Conservation (phyloP, 2,329 filamentous ascomycete genomes). For the Penicillium sp. region DNA sequence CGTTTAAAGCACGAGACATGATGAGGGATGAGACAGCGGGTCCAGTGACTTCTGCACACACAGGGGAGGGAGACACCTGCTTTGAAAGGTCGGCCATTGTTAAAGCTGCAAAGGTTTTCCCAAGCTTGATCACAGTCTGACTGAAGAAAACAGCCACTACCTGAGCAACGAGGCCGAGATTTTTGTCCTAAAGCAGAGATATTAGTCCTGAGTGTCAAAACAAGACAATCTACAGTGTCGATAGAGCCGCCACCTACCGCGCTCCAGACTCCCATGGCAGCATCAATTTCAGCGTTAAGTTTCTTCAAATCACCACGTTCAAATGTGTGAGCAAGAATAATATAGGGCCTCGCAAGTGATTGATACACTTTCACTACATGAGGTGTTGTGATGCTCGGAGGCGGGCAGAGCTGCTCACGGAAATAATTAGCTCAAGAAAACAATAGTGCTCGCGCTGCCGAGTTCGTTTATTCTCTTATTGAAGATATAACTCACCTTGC, state of each 20-base stretch:
- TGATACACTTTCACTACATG: constrained; percentile 51
- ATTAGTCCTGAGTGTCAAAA: constrained; percentile 2
- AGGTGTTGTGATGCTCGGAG: constrained; percentile 51
- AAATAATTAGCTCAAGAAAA: constrained; percentile 3
- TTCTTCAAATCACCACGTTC: constrained; percentile 49
- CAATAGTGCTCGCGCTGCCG: not conserved
- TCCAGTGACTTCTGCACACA: constrained; percentile 25
- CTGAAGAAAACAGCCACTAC: constrained; percentile 63
- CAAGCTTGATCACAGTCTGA: constrained; percentile 65
- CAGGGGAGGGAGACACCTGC: constrained; percentile 19
- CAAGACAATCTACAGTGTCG: not conserved
- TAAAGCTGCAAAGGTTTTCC: constrained; percentile 60
- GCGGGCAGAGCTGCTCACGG: constrained; percentile 33
- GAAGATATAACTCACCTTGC: constrained; percentile 44
- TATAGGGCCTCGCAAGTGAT: constrained; percentile 59
- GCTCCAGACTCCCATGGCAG: constrained; percentile 53
- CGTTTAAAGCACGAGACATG: constrained; percentile 43
- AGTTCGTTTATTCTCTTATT: not conserved
- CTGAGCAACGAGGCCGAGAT: constrained; percentile 60
- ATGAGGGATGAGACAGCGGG: constrained; percentile 41
- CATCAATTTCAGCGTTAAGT: constrained; percentile 57
- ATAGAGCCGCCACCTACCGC: constrained; percentile 36
- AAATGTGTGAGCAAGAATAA: constrained; percentile 61
- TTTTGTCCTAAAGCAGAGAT: constrained; percentile 53
- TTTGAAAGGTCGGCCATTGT: constrained; percentile 44